Percentiles rank a stretch among this genome's conserved stretches.
phyloP scores from a whole-genome alignment of 2,329 filamentous ascomycete genomes.

The Penicillium frequentans region DNA sequence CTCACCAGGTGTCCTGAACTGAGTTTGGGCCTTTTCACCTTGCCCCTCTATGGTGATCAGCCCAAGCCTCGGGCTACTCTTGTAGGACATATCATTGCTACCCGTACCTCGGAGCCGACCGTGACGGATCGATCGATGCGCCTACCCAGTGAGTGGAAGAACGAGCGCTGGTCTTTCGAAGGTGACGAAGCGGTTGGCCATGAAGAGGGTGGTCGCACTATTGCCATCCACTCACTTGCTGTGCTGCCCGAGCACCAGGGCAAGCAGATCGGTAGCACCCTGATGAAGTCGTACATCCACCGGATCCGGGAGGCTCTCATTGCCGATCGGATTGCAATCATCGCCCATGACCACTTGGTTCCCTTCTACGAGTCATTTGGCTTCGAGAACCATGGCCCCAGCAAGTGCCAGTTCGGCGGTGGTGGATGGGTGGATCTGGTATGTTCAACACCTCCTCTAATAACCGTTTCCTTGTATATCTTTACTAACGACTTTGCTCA shows the following conservation, averaged over 20 bases:
- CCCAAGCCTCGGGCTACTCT: constrained; percentile 64
- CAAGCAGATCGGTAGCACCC: constrained; percentile 69
- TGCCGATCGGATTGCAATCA: constrained; percentile 71
- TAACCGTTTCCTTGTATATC: neutral
- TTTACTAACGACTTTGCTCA: constrained; percentile 9
- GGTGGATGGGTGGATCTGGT: constrained; percentile 85
- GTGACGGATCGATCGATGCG: constrained; percentile 78
- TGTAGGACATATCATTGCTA: constrained; percentile 75
- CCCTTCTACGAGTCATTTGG: constrained; percentile 75
- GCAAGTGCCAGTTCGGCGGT: constrained; percentile 70
- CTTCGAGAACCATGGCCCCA: constrained; percentile 68
- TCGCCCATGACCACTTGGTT: constrained; percentile 73
- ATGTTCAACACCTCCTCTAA: constrained; percentile 24
- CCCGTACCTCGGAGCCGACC: constrained; percentile 61
- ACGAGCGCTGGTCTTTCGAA: constrained; percentile 41
- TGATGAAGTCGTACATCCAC: constrained; percentile 76
- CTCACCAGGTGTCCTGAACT: constrained; percentile 73
- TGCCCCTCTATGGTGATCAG: constrained; percentile 51
- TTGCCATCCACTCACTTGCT: constrained; percentile 80
- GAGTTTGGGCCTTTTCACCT: constrained; percentile 76
- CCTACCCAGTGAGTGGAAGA: constrained; percentile 67
- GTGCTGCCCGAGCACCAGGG: constrained; percentile 74
- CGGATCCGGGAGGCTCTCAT: constrained; percentile 69
- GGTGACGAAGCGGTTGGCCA: constrained; percentile 60
- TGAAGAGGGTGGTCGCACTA: constrained; percentile 69